Evolutionary conservation across 805 yeast species (phyloP).

Genomic region (Ogataea wickerhamii): DNA sequence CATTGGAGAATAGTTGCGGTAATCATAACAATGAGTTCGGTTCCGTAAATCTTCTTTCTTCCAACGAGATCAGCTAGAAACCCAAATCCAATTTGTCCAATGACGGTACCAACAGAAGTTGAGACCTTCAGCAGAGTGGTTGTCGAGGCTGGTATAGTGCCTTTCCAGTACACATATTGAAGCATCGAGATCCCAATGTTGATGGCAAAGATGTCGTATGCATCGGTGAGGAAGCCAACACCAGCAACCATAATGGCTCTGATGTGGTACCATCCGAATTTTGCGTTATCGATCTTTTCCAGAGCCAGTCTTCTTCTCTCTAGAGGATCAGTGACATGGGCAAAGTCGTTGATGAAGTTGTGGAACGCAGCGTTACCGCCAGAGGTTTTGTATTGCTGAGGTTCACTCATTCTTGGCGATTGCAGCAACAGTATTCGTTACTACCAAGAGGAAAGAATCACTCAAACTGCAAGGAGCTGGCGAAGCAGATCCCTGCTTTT

Average conservation of each 20-base stretch:
- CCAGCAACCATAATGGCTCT: constrained; percentile 85
- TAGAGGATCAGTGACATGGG: constrained; percentile 78
- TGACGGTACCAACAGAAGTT: constrained; percentile 90
- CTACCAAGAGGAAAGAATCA: too few species aligned
- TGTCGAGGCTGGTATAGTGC: constrained; percentile 61
- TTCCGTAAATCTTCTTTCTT: constrained; percentile 84
- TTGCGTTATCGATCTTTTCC: constrained; percentile 76
- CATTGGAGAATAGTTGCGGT: constrained; percentile 76
- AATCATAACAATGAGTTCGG: constrained; percentile 82
- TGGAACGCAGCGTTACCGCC: constrained; percentile 90
- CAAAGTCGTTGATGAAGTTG: constrained; percentile 73
- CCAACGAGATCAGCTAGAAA: constrained; percentile 76
- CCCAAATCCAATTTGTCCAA: constrained; percentile 88
- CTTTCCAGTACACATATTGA: constrained; percentile 70
- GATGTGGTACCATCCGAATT: constrained; percentile 78
- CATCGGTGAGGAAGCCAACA: constrained; percentile 90
- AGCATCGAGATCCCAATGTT: constrained; percentile 79
- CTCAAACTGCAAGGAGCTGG: too few species aligned
- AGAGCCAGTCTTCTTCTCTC: constrained; percentile 85
- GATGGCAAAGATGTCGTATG: constrained; percentile 90
- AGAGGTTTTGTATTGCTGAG: constrained; percentile 33
- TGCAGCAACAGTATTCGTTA: too few species aligned
- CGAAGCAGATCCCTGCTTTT: too few species aligned
- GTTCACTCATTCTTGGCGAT: not conserved
- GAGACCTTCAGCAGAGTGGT: constrained; percentile 77